phyloP scores from a whole-genome alignment of 495 filamentous ascomycete species.

The Penicillium bialowiezense region DNA sequence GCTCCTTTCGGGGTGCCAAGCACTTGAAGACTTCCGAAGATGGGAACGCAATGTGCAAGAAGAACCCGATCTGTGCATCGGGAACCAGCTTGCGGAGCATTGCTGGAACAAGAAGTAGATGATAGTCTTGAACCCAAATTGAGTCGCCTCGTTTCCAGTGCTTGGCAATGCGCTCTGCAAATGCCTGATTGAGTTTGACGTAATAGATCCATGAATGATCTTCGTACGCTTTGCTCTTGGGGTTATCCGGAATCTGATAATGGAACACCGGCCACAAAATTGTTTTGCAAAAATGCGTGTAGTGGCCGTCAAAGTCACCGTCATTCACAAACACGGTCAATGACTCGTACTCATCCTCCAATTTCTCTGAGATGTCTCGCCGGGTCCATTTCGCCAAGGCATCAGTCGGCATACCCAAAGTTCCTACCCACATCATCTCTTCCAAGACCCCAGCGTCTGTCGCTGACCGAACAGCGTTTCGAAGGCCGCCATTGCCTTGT shows the following conservation, averaged over 20 bases:
- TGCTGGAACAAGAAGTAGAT: constrained; percentile 82
- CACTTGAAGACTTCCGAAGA: constrained; percentile 94
- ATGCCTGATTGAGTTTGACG: constrained; percentile 82
- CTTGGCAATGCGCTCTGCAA: constrained; percentile 82
- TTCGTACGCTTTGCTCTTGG: constrained; percentile 95
- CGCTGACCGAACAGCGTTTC: constrained; percentile 80
- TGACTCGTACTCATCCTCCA: constrained; percentile 77
- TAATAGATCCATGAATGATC: constrained; percentile 97
- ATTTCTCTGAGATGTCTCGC: constrained; percentile 71
- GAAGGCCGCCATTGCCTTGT: constrained; percentile 86
- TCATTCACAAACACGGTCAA: constrained; percentile 80
- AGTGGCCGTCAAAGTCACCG: constrained; percentile 87
- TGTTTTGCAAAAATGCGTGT: constrained; percentile 89
- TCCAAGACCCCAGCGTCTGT: constrained; percentile 58
- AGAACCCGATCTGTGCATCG: constrained; percentile 91
- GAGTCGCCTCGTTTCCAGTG: constrained; percentile 89
- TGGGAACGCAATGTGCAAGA: constrained; percentile 90
- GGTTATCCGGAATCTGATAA: constrained; percentile 94
- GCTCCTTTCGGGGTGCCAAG: constrained; percentile 74
- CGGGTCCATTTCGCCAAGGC: constrained; percentile 66
- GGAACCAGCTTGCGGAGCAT: constrained; percentile 86
- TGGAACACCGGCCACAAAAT: constrained; percentile 91
- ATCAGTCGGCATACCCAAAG: constrained; percentile 88
- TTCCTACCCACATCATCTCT: constrained; percentile 83
- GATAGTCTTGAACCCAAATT: constrained; percentile 95